These are phyloP conservation scores for Termitomyces sp. DNA, from an alignment of 768 basidiomycete genomes.

Conservation along the genomic window DNA sequence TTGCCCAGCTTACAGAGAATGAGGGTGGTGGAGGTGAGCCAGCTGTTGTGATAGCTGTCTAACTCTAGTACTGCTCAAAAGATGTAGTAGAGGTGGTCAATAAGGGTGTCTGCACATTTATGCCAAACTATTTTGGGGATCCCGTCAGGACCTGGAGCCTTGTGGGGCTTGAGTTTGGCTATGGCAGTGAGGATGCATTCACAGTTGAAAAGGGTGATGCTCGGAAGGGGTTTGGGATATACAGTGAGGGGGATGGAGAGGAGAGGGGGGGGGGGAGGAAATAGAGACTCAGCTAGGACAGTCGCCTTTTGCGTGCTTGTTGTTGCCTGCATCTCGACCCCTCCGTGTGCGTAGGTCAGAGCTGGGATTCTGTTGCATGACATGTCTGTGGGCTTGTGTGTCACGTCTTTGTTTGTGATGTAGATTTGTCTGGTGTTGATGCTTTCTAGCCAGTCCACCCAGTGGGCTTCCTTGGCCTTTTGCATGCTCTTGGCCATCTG, in stretches of 20 bases:
- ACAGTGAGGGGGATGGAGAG: not conserved
- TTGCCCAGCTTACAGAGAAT: not conserved
- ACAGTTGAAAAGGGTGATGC: too few species aligned
- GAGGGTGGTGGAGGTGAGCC: too few species aligned
- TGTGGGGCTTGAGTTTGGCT: too few species aligned
- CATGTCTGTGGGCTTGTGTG: not conserved
- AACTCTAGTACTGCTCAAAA: too few species aligned
- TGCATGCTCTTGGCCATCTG: not conserved
- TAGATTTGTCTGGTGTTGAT: not conserved
- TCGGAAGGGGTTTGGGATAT: not conserved
- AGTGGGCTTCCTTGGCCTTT: not conserved
- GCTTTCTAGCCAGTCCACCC: not conserved
- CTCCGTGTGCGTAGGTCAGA: fast-evolving
- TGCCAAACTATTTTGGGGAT: too few species aligned
- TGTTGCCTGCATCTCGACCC: fast-evolving
- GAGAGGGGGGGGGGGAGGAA: not conserved
- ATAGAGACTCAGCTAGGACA: not conserved
- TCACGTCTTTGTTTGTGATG: not conserved
- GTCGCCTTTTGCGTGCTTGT: not conserved
- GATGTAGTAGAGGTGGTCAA: too few species aligned
- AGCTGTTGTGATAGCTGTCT: too few species aligned
- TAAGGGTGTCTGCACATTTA: too few species aligned
- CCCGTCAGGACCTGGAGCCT: too few species aligned
- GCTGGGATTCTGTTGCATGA: not conserved
- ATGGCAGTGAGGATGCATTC: too few species aligned